Evolutionary conservation across 2,329 filamentous ascomycete genomes (phyloP).

Genomic region (Acephala macrosclerotiorum): DNA sequence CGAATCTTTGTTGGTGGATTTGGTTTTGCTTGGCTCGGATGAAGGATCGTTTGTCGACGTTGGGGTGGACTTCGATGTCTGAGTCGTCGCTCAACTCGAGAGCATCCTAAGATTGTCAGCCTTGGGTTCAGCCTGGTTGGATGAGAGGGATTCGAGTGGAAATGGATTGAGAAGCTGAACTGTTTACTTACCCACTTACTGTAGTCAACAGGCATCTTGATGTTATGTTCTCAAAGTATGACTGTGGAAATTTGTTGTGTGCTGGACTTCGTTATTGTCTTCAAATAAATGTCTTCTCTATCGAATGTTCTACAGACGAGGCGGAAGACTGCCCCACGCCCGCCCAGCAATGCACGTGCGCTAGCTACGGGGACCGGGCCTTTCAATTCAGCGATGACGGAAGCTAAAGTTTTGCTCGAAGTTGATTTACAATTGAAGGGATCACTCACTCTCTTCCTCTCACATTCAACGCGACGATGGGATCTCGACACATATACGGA

Average conservation of each 20-base stretch:
- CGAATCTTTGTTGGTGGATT: conserved; percentile 89
- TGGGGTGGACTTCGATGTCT: conserved; percentile 97
- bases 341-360: conserved; percentile 12
- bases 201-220: conserved; percentile 67
- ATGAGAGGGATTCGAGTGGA: conserved; percentile 13
- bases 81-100: conserved; percentile 98
- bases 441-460: conserved; percentile 12
- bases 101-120: conserved; percentile 67
- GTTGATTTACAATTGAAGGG: conserved; percentile 19
- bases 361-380: conserved; percentile 17
- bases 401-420: conserved; percentile 30
- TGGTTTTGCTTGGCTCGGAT: conserved; percentile 98
- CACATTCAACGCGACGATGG: conserved; percentile 37
- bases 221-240: neutral
- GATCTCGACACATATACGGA: conserved; percentile 30
- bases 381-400: conserved; percentile 27
- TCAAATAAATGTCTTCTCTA: conserved; percentile 10
- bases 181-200: conserved; percentile 58
- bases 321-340: conserved; percentile 16
- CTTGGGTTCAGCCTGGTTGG: conserved; percentile 40
- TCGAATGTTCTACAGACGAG: conserved; percentile 38
- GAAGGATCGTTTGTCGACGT: conserved; percentile 98
- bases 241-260: neutral
- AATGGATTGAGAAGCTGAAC: neutral
- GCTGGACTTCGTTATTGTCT: conserved; percentile 11